A percentile compares a stretch with the other conserved stretches of the same genome.
Evolutionary conservation across 371 early-diverging fungal species (phyloP).

Genomic region (Rhizopus delemar): DNA sequence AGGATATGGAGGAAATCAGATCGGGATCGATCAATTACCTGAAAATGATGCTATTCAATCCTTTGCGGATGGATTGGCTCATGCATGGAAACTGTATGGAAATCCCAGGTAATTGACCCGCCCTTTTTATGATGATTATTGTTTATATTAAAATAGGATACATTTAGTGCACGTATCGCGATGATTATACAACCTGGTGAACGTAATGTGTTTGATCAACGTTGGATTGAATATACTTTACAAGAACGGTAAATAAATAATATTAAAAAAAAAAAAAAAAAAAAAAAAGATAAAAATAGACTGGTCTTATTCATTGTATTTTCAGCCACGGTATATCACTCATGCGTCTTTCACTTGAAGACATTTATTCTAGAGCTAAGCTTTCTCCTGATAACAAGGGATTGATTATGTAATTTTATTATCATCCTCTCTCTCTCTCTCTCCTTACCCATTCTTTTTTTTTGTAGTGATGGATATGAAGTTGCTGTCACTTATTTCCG

Average conservation of each 20-base stretch:
- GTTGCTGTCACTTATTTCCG: conserved; percentile 91
- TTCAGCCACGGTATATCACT: conserved; percentile 65
- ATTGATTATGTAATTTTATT: conserved; percentile 58
- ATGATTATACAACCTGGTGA: conserved; percentile 95
- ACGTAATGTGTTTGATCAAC: conserved; percentile 93
- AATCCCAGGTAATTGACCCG: conserved; percentile 52
- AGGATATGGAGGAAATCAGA: conserved; percentile 47
- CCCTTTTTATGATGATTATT: neutral
- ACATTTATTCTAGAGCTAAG: conserved; percentile 59
- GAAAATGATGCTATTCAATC: conserved; percentile 69
- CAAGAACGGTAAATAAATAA: conserved; percentile 68
- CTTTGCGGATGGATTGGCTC: conserved; percentile 79
- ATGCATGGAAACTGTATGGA: conserved; percentile 79
- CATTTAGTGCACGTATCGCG: conserved; percentile 74
- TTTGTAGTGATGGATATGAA: conserved; percentile 65
- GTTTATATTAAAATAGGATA: neutral
- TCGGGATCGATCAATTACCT: conserved; percentile 65
- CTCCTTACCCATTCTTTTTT: neutral
- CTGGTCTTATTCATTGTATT: conserved; percentile 2
- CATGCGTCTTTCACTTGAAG: conserved; percentile 68
- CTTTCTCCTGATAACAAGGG: conserved; percentile 58
- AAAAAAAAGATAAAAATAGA: neutral
- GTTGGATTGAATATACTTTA: conserved; percentile 86
- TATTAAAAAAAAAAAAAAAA: too few relatives aligned
- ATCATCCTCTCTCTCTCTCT: neutral